phyloP scores from a whole-genome alignment of 306 rosid species.

The Begonia peltatifolia region DNA sequence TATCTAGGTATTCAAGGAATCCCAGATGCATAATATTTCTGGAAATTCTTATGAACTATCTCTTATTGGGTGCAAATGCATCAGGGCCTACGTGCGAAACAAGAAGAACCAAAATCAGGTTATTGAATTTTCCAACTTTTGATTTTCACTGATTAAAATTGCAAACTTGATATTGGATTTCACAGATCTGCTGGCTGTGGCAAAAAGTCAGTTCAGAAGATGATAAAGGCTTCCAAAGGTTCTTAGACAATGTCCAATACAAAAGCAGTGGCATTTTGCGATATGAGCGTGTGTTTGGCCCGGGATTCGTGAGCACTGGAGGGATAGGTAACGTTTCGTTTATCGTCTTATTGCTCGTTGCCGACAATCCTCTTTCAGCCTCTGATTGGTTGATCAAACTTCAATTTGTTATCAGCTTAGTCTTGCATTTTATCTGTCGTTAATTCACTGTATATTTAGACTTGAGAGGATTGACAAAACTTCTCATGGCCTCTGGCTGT shows the following conservation, averaged over 20 bases:
- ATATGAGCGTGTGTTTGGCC: constrained; percentile 47
- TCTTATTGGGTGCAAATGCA: constrained; percentile 82
- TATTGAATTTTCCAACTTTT: not conserved
- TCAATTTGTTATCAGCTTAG: too few relatives aligned
- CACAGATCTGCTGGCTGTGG: constrained; percentile 90
- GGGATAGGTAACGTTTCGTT: constrained; percentile 32
- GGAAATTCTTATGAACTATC: constrained; percentile 77
- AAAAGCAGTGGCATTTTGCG: constrained; percentile 32
- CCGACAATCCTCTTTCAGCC: too few relatives aligned
- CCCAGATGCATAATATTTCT: constrained; percentile 31
- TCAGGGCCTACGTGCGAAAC: constrained; percentile 87
- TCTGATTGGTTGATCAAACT: too few relatives aligned
- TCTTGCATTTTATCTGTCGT: too few relatives aligned
- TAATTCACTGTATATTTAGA: too few relatives aligned
- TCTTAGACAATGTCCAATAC: constrained; percentile 46
- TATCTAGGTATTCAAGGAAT: constrained; percentile 62
- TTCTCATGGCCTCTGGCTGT: too few relatives aligned
- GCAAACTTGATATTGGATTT: constrained; percentile 20
- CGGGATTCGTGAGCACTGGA: constrained; percentile 61
- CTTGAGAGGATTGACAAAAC: too few relatives aligned
- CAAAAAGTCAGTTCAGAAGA: constrained; percentile 34
- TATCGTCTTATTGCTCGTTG: constrained; percentile 7
- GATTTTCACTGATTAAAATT: not conserved
- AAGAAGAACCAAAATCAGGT: constrained; percentile 97
- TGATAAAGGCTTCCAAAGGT: constrained; percentile 48